Evolutionary conservation across 192 early-diverging fungal species (phyloP), one percentile per base, ranked within the genome.

Genomic region (Coemansia sp.): DNA sequence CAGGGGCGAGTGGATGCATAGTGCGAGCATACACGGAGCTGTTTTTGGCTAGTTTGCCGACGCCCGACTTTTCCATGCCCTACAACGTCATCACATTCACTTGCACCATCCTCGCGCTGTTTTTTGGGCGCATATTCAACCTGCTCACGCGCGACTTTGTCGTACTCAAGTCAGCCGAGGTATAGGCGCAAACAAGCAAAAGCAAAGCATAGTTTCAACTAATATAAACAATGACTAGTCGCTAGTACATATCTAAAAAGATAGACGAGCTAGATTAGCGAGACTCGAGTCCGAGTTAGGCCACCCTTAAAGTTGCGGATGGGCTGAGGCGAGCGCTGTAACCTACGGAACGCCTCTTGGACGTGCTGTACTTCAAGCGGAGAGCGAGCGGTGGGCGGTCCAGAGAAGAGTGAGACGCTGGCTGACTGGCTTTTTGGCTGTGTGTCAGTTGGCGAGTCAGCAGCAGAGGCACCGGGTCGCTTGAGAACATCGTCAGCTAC

Each of bases 81-180:
- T 99, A 99, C 81, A 99, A 99, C 78, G 95, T 98, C 46, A 95
- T 99, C 54, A 96, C 97, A 1, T 83, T 98, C 75, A 94, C 95
- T 9, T 97, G 94, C 63, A 99, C 97, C 0, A 85, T 97, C 6
- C 85, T 98, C 57, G 93, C 94, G 7, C 72, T 97, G 39, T 96
- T 93, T 74, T 98, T 96, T 90, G 96, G 96, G 14, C 85, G 87
- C n/a, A 83, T 94, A 32, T 97, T 97, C 67, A 95, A 97, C 62
- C 61, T 94, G 17, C 72, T 92, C 44, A 88, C 84, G 17, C 84
- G 88, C 52, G 72, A 78, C 24, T 90, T 89, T 77, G 74, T 62
- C n/a, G 65, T 81, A 17, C 54, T 74, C 21, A 43, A 56, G 19
- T 44, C 65, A n/a, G 15, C 36, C 34, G 43, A 60, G 29, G 22